These are phyloP conservation scores for Neurospora crassa DNA, from an alignment of 2,329 filamentous ascomycete species.

Conservation along the genomic window DNA sequence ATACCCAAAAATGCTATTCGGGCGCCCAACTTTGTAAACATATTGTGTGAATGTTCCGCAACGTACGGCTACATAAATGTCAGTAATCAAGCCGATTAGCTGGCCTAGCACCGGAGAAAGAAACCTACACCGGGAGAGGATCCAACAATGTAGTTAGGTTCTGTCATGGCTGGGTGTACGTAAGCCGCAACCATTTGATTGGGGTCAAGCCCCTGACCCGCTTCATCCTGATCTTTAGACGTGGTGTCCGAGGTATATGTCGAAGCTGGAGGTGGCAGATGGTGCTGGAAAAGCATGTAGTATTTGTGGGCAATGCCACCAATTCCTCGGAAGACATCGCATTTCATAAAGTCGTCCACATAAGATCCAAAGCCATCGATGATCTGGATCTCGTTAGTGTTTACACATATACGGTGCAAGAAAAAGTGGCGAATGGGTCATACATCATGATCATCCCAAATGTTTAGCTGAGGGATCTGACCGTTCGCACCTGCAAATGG, in stretches of 20 bases:
- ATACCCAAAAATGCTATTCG: slow-evolving; percentile 79
- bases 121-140: slow-evolving; percentile 61
- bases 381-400: slow-evolving; percentile 48
- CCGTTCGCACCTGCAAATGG: slow-evolving; percentile 79
- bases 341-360: slow-evolving; percentile 85
- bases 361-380: slow-evolving; percentile 94
- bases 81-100: slow-evolving; percentile 24
- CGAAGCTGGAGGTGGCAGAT: slow-evolving; percentile 72
- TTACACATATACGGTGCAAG: too few relatives aligned
- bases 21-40: slow-evolving; percentile 76
- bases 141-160: slow-evolving; percentile 72
- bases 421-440: slow-evolving; percentile 25
- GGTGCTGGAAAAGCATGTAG: slow-evolving; percentile 96
- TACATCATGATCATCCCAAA: slow-evolving; percentile 93
- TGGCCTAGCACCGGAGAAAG: slow-evolving; percentile 41
- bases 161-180: slow-evolving; percentile 47
- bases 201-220: slow-evolving; percentile 54
- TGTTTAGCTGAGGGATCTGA: slow-evolving; percentile 91
- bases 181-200: slow-evolving; percentile 66
- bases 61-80: slow-evolving; percentile 76
- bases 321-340: slow-evolving; percentile 73
- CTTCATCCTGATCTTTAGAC: slow-evolving; percentile 31
- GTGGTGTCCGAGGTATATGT: slow-evolving; percentile 61
- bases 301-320: slow-evolving; percentile 94
- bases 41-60: slow-evolving; percentile 72